phyloP scores from a whole-genome alignment of 75 land plant species.

The Picea glauca region DNA sequence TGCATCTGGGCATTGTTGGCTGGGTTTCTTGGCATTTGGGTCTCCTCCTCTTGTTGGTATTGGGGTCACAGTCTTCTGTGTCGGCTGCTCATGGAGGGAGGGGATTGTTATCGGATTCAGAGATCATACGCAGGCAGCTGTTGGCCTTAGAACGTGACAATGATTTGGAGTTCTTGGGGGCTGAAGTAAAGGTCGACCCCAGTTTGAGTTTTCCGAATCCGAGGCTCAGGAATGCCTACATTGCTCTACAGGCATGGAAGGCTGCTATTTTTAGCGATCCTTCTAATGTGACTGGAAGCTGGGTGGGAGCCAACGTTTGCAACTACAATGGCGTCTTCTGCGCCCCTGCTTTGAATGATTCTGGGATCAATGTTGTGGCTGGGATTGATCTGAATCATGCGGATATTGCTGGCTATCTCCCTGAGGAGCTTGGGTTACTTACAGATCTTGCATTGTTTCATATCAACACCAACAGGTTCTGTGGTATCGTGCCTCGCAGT shows the following conservation, averaged over 20 bases:
- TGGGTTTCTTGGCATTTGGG: not conserved
- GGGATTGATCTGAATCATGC: slow-evolving; percentile 62
- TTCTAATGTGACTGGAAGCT: slow-evolving; percentile 36
- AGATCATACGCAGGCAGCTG: not conserved
- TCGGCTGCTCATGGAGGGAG: not conserved
- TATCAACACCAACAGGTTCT: slow-evolving; percentile 56
- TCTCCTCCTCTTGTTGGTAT: not conserved
- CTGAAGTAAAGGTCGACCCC: not conserved
- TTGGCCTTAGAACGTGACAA: not conserved
- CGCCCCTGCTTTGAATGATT: slow-evolving; percentile 32
- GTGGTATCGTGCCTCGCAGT: slow-evolving; percentile 32
- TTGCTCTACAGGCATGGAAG: slow-evolving; percentile 85
- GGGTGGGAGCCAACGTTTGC: slow-evolving; percentile 60
- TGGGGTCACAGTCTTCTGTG: not conserved
- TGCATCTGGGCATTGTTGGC: not conserved
- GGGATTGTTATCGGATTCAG: not conserved
- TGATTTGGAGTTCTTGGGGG: too few relatives aligned
- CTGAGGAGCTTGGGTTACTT: slow-evolving; percentile 59
- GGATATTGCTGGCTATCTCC: slow-evolving; percentile 56
- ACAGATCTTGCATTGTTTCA: slow-evolving; percentile 60
- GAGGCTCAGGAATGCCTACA: slow-evolving; percentile 50
- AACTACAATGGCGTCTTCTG: slow-evolving; percentile 53
- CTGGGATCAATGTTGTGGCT: slow-evolving; percentile 41
- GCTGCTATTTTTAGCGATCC: slow-evolving; percentile 55
- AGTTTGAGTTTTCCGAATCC: slow-evolving; percentile 39